Percentiles rank a stretch among this genome's conserved stretches.
These are phyloP conservation scores for Mallotus repandus DNA, from an alignment of 441 rosid species.

Conservation along the genomic window DNA sequence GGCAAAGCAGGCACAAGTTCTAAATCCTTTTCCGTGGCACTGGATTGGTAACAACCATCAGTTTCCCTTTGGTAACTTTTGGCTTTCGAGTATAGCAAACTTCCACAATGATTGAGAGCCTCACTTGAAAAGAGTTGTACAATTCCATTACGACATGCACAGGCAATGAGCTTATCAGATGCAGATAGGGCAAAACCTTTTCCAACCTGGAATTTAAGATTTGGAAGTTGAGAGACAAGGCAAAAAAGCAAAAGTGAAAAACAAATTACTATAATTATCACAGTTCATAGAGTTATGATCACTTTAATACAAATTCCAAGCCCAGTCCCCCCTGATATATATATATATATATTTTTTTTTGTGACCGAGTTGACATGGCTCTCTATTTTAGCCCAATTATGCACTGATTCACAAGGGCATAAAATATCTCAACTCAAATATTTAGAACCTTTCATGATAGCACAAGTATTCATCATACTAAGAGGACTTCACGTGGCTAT, in stretches of 20 bases:
- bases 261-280: constrained; percentile 15
- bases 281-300: constrained; percentile 1
- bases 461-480: not conserved
- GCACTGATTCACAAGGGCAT: not conserved
- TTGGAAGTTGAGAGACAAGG: constrained; percentile 13
- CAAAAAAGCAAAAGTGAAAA: constrained; percentile 10
- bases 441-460: not conserved
- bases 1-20: constrained; percentile 39
- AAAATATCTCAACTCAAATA: not conserved
- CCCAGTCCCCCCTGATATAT: not conserved
- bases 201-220: constrained; percentile 57
- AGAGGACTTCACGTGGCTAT: not conserved
- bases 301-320: not conserved
- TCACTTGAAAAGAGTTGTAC: constrained; percentile 51
- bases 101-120: constrained; percentile 48
- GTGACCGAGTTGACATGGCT: not conserved
- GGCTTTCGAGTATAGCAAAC: constrained; percentile 52
- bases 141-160: constrained; percentile 74
- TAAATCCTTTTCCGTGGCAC: constrained; percentile 29
- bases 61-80: constrained; percentile 34
- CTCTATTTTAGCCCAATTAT: not conserved
- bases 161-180: constrained; percentile 68
- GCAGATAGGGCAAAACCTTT: constrained; percentile 71
- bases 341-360: too few species aligned
- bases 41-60: constrained; percentile 21